A percentile compares a stretch with the other conserved stretches of the same genome.
These are phyloP conservation scores for Debaryomyces castellii DNA, from an alignment of 805 yeast species.

Conservation along the genomic window DNA sequence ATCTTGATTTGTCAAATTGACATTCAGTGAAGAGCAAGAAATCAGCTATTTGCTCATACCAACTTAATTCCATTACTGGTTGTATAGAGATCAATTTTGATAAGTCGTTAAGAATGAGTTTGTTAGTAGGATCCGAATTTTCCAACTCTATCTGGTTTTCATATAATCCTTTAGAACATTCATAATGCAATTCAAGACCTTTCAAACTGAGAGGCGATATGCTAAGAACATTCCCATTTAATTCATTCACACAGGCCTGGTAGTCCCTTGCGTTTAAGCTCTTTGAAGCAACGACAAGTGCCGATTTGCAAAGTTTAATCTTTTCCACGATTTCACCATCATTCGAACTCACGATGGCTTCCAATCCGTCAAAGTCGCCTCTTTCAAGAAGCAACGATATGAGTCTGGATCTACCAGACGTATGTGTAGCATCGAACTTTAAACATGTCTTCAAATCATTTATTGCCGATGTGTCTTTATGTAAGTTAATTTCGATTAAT, in stretches of 20 bases:
- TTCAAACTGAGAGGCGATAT: slow-evolving; percentile 45
- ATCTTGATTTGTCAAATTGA: slow-evolving; percentile 52
- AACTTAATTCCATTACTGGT: slow-evolving; percentile 23
- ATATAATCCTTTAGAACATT: slow-evolving; percentile 20
- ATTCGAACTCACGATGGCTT: slow-evolving; percentile 9
- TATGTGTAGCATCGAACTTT: slow-evolving; percentile 36
- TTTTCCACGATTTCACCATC: slow-evolving; percentile 12
- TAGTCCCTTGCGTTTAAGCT: slow-evolving; percentile 8
- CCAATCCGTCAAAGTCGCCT: slow-evolving; percentile 46
- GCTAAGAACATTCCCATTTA: slow-evolving; percentile 22
- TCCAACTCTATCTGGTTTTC: slow-evolving; percentile 2
- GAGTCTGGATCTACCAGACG: slow-evolving; percentile 51
- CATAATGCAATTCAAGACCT: slow-evolving; percentile 30
- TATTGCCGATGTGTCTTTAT: slow-evolving; percentile 53
- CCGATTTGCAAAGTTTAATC: slow-evolving; percentile 17
- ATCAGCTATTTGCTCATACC: slow-evolving; percentile 26
- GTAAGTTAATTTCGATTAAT: slow-evolving; percentile 55
- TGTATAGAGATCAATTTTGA: slow-evolving; percentile 24
- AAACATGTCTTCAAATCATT: slow-evolving; percentile 51
- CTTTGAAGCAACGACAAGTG: slow-evolving; percentile 10
- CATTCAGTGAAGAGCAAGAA: slow-evolving; percentile 47
- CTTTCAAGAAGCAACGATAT: slow-evolving; percentile 49
- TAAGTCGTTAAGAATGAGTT: slow-evolving; percentile 23
- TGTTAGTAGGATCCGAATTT: slow-evolving; percentile 9
- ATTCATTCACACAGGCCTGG: slow-evolving; percentile 21